phyloP scores from a whole-genome alignment of 768 basidiomycete species.

The Amanita muscaria region DNA sequence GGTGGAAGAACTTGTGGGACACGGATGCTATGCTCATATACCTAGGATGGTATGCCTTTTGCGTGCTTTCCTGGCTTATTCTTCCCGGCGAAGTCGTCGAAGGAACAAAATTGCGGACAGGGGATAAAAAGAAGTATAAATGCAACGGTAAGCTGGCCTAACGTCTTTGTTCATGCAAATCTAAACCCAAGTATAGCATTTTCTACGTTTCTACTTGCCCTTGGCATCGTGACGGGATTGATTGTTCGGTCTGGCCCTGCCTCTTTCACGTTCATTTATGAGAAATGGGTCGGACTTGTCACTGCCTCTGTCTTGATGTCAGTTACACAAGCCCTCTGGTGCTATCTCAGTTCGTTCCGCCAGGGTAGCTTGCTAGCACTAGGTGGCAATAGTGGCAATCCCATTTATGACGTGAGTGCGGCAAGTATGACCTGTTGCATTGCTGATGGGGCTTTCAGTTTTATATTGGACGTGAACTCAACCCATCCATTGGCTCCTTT shows the following conservation, averaged over 20 bases:
- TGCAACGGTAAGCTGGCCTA: slow-evolving; percentile 68
- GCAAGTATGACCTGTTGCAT: slow-evolving; percentile 1
- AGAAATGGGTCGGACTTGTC: slow-evolving; percentile 84
- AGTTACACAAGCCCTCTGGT: slow-evolving; percentile 58
- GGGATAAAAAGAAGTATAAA: slow-evolving; percentile 76
- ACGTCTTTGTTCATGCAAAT: background rate
- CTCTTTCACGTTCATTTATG: slow-evolving; percentile 83
- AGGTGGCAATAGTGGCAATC: slow-evolving; percentile 86
- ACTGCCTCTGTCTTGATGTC: slow-evolving; percentile 81
- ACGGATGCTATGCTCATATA: slow-evolving; percentile 69
- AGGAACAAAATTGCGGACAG: slow-evolving; percentile 65
- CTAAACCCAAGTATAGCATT: slow-evolving; percentile 50
- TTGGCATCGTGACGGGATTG: slow-evolving; percentile 63
- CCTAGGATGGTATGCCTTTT: slow-evolving; percentile 86
- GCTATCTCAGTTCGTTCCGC: slow-evolving; percentile 66
- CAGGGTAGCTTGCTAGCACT: slow-evolving; percentile 69
- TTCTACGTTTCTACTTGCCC: slow-evolving; percentile 72
- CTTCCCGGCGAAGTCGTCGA: slow-evolving; percentile 69
- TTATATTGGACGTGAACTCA: slow-evolving; percentile 91
- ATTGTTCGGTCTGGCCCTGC: slow-evolving; percentile 69
- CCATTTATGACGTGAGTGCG: slow-evolving; percentile 77
- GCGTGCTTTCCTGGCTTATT: slow-evolving; percentile 69
- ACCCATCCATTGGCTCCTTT: slow-evolving; percentile 73
- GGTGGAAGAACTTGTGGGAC: slow-evolving; percentile 81
- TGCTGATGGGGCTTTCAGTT: slow-evolving; percentile 41